Percentiles rank a stretch among this genome's conserved stretches.
These are phyloP conservation scores for Xylaria grammica DNA, from an alignment of 495 filamentous ascomycete species.

Conservation along the genomic window DNA sequence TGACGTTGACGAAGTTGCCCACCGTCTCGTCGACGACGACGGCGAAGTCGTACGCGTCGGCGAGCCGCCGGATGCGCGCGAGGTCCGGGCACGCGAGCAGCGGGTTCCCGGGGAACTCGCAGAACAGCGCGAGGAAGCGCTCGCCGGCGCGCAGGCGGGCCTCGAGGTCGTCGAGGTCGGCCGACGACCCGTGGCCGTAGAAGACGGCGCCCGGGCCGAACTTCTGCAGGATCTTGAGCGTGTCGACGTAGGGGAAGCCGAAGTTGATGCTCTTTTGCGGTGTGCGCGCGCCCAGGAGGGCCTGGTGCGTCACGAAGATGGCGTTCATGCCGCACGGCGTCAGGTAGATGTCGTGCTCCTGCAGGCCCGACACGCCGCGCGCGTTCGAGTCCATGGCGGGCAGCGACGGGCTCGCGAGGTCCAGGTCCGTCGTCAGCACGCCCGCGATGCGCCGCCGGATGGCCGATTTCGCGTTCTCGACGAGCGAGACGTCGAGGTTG, in stretches of 20 bases:
- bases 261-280: constrained; percentile 71
- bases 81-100: constrained; percentile 85
- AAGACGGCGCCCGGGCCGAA: constrained; percentile 92
- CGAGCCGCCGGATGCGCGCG: constrained; percentile 74
- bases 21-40: constrained; percentile 96
- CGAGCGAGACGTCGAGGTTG: constrained; percentile 79
- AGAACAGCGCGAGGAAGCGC: constrained; percentile 83
- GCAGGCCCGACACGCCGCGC: constrained; percentile 70
- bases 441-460: constrained; percentile 89
- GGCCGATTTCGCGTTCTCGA: constrained; percentile 81
- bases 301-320: constrained; percentile 86
- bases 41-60: constrained; percentile 84
- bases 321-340: constrained; percentile 92
- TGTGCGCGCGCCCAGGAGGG: constrained; percentile 65
- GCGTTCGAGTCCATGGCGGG: constrained; percentile 48
- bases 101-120: constrained; percentile 94
- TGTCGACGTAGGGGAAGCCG: constrained; percentile 95
- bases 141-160: constrained; percentile 71
- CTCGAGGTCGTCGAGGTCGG: constrained; percentile 89
- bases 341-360: constrained; percentile 87
- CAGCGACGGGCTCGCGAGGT: constrained; percentile 52
- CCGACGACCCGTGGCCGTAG: constrained; percentile 81
- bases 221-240: constrained; percentile 91
- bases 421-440: constrained; percentile 74
- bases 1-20: constrained; percentile 93